Conservation (phyloP, 352 stramenopile genomes). For the Pythium scleroteichum region DNA sequence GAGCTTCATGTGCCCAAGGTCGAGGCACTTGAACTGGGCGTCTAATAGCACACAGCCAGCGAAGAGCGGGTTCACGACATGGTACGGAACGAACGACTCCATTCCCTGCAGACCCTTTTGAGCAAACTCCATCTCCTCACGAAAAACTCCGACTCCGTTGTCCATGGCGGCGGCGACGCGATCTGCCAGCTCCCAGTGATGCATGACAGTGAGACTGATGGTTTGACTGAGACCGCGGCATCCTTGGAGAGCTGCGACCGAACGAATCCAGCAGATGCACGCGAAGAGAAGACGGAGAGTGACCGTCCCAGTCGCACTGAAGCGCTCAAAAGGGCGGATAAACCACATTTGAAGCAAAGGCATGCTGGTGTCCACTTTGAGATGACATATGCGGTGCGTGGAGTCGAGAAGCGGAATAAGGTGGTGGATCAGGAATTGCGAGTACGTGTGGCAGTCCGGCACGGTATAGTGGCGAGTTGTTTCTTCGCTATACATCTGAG, state of each 20-base stretch:
- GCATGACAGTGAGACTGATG: slow-evolving; percentile 26
- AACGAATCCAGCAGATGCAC: slow-evolving; percentile 35
- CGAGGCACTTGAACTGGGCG: slow-evolving; percentile 30
- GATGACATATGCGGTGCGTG: background rate
- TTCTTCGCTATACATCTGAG: slow-evolving; percentile 4
- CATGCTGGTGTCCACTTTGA: background rate
- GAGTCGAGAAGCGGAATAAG: background rate
- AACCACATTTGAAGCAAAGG: slow-evolving; percentile 17
- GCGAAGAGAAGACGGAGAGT: slow-evolving; percentile 32
- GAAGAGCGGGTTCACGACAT: slow-evolving; percentile 31
- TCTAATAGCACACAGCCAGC: slow-evolving; percentile 30
- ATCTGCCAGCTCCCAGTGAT: slow-evolving; percentile 24
- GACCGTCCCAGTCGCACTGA: slow-evolving; percentile 25
- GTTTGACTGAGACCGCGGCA: slow-evolving; percentile 20
- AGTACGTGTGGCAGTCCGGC: background rate
- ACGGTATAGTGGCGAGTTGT: background rate
- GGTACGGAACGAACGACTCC: slow-evolving; percentile 8
- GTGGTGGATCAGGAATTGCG: slow-evolving; percentile 6
- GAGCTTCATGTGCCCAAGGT: slow-evolving; percentile 26
- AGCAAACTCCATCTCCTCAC: slow-evolving; percentile 2
- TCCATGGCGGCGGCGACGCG: no score
- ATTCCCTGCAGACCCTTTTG: background rate
- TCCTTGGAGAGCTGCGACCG: slow-evolving; percentile 31
- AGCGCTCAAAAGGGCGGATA: slow-evolving; percentile 26
- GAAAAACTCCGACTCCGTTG: slow-evolving; percentile 21